These are phyloP conservation scores for cucumber (Cucumis sativus) DNA, from an alignment of 306 rosid species.

Conservation along the genomic window DNA sequence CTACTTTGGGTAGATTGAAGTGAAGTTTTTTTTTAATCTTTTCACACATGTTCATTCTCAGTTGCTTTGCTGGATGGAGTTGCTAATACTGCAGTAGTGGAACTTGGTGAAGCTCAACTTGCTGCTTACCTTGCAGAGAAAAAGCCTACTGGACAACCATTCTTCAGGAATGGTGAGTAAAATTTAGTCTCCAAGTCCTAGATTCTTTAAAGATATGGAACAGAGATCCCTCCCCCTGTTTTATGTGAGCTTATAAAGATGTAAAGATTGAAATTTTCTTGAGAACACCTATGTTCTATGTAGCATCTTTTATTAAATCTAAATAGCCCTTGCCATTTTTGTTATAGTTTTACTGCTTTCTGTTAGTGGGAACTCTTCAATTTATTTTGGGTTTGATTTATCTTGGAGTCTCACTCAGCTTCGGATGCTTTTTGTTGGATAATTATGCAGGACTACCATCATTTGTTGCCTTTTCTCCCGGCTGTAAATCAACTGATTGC, in stretches of 20 bases:
- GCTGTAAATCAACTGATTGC: conserved; percentile 55
- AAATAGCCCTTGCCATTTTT: background rate
- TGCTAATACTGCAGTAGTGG: conserved; percentile 60
- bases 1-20: background rate
- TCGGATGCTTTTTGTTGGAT: background rate
- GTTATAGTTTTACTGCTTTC: background rate
- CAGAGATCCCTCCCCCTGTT: background rate
- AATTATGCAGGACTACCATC: conserved; percentile 61
- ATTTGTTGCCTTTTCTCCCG: conserved; percentile 50
- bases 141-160: conserved; percentile 67
- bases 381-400: background rate
- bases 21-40: background rate
- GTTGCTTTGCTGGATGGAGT: conserved; percentile 52
- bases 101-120: conserved; percentile 64
- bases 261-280: background rate
- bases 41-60: conserved; percentile 16
- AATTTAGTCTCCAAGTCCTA: background rate
- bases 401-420: background rate
- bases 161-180: conserved; percentile 62
- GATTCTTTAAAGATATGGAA: background rate
- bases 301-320: background rate
- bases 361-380: background rate
- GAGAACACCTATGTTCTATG: background rate
- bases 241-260: background rate
- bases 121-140: conserved; percentile 56